Conservation (phyloP, 495 filamentous ascomycete genomes). For the Penicillium riverlandense region DNA sequence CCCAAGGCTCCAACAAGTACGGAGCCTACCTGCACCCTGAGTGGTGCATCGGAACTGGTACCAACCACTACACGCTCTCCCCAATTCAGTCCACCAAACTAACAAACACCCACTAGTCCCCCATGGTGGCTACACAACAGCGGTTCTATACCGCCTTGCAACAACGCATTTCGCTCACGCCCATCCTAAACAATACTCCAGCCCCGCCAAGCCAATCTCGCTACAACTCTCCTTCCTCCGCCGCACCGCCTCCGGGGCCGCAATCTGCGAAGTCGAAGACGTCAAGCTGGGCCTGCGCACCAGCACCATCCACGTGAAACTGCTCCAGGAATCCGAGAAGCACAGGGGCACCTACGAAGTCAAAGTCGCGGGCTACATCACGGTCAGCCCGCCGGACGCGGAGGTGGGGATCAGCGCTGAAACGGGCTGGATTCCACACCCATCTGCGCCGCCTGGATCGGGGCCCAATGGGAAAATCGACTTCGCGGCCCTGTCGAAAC, state of each 20-base stretch:
- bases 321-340: conserved; percentile 39
- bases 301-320: conserved; percentile 61
- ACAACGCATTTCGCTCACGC: conserved; percentile 57
- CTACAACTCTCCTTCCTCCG: conserved; percentile 70
- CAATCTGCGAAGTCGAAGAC: conserved; percentile 58
- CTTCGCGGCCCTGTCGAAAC: conserved; percentile 29
- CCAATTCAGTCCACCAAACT: neutral
- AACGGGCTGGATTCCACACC: conserved; percentile 44
- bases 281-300: conserved; percentile 65
- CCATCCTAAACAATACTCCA: conserved; percentile 51
- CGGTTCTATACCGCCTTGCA: conserved; percentile 55
- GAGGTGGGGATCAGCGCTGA: conserved; percentile 51
- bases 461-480: conserved; percentile 15
- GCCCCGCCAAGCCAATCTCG: conserved; percentile 48
- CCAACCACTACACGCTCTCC: neutral
- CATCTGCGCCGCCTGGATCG: conserved; percentile 34
- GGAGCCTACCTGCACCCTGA: conserved; percentile 47
- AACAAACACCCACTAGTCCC: conserved; percentile 47
- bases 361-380: conserved; percentile 63
- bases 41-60: conserved; percentile 69
- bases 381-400: conserved; percentile 51
- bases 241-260: conserved; percentile 57
- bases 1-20: conserved; percentile 56
- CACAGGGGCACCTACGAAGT: conserved; percentile 27
- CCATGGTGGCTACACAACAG: conserved; percentile 73